Percentiles rank a stretch among this genome's conserved stretches.
Evolutionary conservation across 139 green algal genomes (phyloP).

Genomic region (Coccomyxa sp.): DNA sequence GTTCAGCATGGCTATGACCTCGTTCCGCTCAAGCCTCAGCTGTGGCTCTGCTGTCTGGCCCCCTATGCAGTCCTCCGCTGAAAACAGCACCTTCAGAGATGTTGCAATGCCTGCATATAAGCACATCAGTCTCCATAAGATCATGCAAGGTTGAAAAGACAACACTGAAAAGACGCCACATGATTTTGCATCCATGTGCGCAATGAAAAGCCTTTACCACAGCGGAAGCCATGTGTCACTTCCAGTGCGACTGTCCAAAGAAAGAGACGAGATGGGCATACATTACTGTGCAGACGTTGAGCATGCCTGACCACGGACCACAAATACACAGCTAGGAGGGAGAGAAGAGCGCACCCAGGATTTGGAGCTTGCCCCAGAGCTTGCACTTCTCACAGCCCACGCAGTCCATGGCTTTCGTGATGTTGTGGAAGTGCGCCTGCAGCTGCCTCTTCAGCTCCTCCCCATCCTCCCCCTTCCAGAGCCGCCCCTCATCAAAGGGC

Average conservation of each 20-base stretch:
- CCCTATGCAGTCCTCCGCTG: conserved; percentile 53
- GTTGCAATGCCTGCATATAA: conserved; percentile 86
- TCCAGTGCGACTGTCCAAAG: neutral
- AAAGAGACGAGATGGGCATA: neutral
- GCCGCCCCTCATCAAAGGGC: conserved; percentile 87
- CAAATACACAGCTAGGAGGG: neutral
- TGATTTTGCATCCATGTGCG: neutral
- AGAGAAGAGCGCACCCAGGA: conserved; percentile 57
- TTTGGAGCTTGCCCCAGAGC: conserved; percentile 98
- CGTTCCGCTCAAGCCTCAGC: conserved; percentile 81
- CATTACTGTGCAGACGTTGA: neutral
- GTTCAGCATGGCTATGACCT: conserved; percentile 95
- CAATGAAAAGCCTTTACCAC: neutral
- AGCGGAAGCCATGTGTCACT: neutral
- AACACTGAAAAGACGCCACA: neutral
- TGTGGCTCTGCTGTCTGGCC: neutral
- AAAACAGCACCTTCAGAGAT: conserved; percentile 92
- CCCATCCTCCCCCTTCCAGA: conserved; percentile 79
- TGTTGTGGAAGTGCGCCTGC: conserved; percentile 82
- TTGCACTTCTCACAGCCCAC: conserved; percentile 99
- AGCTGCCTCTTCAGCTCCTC: conserved; percentile 63
- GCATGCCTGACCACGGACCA: neutral
- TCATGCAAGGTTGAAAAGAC: neutral
- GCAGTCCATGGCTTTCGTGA: conserved; percentile 96
- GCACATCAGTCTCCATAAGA: no score